Percentiles rank a stretch among this genome's conserved stretches.
Evolutionary conservation across 2,329 filamentous ascomycete genomes (phyloP).

Genomic region (Ophiobolus disseminans): DNA sequence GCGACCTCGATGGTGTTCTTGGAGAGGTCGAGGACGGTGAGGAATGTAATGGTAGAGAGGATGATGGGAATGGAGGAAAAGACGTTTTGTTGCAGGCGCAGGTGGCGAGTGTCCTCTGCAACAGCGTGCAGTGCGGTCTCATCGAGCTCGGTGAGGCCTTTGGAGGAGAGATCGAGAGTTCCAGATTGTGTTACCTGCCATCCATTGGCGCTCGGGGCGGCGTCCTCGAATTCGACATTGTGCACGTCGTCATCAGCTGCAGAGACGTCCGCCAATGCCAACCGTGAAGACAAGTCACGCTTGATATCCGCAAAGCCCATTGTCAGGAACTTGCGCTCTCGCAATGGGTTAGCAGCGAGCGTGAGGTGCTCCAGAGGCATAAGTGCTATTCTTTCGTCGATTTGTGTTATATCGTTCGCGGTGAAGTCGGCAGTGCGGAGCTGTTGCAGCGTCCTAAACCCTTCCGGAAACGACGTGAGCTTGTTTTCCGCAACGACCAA

Average conservation of each 20-base stretch:
- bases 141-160: constrained; percentile 49
- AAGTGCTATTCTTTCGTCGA: constrained; percentile 77
- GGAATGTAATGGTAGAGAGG: constrained; percentile 71
- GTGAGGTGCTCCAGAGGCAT: constrained; percentile 81
- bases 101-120: constrained; percentile 58
- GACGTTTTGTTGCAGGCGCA: constrained; percentile 80
- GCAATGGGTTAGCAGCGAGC: constrained; percentile 86
- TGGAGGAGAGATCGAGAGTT: constrained; percentile 53
- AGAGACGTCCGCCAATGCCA: constrained; percentile 53
- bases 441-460: constrained; percentile 71
- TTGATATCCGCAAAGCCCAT: constrained; percentile 85
- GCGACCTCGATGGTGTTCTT: constrained; percentile 73
- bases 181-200: constrained; percentile 47
- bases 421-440: constrained; percentile 83
- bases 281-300: constrained; percentile 69
- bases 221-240: constrained; percentile 11
- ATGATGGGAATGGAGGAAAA: constrained; percentile 73
- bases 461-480: constrained; percentile 75
- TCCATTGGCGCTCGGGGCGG: constrained; percentile 10
- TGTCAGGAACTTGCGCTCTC: constrained; percentile 83
- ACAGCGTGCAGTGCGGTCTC: constrained; percentile 51
- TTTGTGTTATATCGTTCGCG: constrained; percentile 77
- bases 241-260: constrained; percentile 5
- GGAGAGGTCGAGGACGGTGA: constrained; percentile 76
- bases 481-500: constrained; percentile 83